phyloP scores from a whole-genome alignment of 83 land plant genomes.

The Picea abies region DNA sequence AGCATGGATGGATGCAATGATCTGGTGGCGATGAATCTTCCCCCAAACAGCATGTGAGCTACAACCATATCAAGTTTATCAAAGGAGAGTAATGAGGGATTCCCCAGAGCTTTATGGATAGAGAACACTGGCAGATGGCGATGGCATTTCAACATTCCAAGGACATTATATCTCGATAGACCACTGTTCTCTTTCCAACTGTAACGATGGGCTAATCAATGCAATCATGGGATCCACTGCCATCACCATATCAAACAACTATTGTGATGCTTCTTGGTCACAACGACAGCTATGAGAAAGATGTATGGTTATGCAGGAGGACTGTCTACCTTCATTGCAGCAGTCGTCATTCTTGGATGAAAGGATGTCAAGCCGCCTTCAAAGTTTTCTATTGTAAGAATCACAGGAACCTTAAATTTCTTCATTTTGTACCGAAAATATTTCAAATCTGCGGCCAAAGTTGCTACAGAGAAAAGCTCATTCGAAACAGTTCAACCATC shows the following conservation, averaged over 20 bases:
- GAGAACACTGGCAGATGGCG: background rate
- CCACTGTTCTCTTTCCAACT: slow-evolving; percentile 61
- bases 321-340: too few relatives aligned
- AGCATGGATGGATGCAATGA: slow-evolving; percentile 99
- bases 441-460: too few relatives aligned
- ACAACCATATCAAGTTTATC: too few relatives aligned
- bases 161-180: slow-evolving; percentile 75
- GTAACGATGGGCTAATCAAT: slow-evolving; percentile 51
- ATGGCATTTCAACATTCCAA: slow-evolving; percentile 34
- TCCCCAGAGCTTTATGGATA: slow-evolving; percentile 52
- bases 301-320: slow-evolving; percentile 59
- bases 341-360: too few relatives aligned
- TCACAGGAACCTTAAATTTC: slow-evolving; percentile 68
- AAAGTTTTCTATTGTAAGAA: too few relatives aligned
- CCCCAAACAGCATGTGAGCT: slow-evolving; percentile 98
- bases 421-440: too few relatives aligned
- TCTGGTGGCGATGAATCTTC: slow-evolving; percentile 93
- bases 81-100: too few relatives aligned
- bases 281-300: slow-evolving; percentile 39
- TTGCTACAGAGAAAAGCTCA: too few relatives aligned
- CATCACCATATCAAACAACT: slow-evolving; percentile 78
- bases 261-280: slow-evolving; percentile 71
- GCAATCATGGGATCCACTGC: slow-evolving; percentile 43
- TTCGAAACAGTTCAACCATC: too few relatives aligned
- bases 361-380: too few relatives aligned